Evolutionary conservation across 495 filamentous ascomycete genomes (phyloP).

Genomic region (Aspergillus mulundensis): DNA sequence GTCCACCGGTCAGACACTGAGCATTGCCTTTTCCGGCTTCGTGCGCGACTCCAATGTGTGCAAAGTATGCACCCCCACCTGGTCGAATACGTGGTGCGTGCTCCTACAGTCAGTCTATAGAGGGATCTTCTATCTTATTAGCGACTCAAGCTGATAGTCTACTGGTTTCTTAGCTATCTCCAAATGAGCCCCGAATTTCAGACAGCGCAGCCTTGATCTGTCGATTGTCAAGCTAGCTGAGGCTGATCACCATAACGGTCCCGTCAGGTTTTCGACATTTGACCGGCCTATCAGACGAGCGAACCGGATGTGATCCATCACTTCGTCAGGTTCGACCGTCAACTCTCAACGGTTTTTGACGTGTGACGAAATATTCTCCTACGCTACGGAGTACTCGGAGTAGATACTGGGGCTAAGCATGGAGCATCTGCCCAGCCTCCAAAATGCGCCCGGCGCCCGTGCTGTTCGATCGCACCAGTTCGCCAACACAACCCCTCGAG

Average conservation of each 20-base stretch:
- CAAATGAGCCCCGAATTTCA: not conserved
- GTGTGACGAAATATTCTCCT: not conserved
- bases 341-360: constrained; percentile 2
- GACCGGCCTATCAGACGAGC: not conserved
- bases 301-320: constrained; percentile 7
- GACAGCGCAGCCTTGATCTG: constrained; percentile 7
- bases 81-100: constrained; percentile 7
- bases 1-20: constrained; percentile 9
- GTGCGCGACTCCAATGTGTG: constrained; percentile 16
- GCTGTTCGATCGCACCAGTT: not conserved
- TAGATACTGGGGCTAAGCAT: not conserved
- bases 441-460: not conserved
- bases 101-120: not conserved
- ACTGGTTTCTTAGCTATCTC: not conserved
- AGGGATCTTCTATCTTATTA: not conserved
- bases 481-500: not conserved
- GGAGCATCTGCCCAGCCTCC: not conserved
- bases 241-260: not conserved
- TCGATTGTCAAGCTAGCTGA: not conserved
- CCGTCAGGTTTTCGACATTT: not conserved
- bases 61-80: constrained; percentile 11
- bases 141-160: not conserved
- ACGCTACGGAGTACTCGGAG: not conserved
- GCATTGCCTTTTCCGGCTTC: constrained; percentile 27
- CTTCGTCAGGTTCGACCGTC: not conserved